Evolutionary conservation across 495 filamentous ascomycete species (phyloP).

Genomic region (Bombardia bombarda): DNA sequence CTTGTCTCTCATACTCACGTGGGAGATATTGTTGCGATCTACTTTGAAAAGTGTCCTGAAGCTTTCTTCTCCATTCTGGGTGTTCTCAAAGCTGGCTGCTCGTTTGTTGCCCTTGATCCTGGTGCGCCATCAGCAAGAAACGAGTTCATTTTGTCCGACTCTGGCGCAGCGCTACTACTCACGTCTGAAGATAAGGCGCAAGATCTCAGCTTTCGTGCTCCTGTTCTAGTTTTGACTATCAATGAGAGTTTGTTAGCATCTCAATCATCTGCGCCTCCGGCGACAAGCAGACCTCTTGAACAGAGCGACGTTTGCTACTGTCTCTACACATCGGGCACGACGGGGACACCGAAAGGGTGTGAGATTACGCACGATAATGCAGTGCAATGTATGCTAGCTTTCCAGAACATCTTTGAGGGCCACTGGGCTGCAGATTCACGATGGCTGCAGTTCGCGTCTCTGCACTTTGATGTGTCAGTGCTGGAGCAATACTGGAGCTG

Average conservation of each 20-base stretch:
- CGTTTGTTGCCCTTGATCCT: constrained; percentile 70
- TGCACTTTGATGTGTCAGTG: constrained; percentile 84
- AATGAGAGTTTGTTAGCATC: constrained; percentile 22
- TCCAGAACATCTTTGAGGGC: constrained; percentile 56
- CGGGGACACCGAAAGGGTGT: constrained; percentile 72
- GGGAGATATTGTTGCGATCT: constrained; percentile 59
- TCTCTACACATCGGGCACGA: constrained; percentile 77
- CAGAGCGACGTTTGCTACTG: constrained; percentile 56
- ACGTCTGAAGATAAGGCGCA: constrained; percentile 22
- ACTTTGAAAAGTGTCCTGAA: constrained; percentile 74
- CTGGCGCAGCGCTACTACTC: constrained; percentile 44
- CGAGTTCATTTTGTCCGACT: constrained; percentile 59
- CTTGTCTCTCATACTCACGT: constrained; percentile 30
- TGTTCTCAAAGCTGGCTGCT: constrained; percentile 73
- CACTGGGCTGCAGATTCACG: constrained; percentile 63
- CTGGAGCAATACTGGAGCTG: constrained; percentile 87
- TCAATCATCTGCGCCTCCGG: constrained; percentile 14
- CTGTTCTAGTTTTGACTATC: constrained; percentile 31
- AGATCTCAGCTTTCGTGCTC: constrained; percentile 20
- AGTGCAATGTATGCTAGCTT: constrained; percentile 69
- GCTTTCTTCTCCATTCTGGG: constrained; percentile 73
- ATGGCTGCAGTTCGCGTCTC: constrained; percentile 82
- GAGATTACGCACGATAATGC: constrained; percentile 66
- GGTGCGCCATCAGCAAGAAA: constrained; percentile 53
- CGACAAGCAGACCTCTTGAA: constrained; percentile 16